Percentiles rank a stretch among this genome's conserved stretches.
Evolutionary conservation across 257 asterid genomes (phyloP).

Genomic region (Solanum piurae): DNA sequence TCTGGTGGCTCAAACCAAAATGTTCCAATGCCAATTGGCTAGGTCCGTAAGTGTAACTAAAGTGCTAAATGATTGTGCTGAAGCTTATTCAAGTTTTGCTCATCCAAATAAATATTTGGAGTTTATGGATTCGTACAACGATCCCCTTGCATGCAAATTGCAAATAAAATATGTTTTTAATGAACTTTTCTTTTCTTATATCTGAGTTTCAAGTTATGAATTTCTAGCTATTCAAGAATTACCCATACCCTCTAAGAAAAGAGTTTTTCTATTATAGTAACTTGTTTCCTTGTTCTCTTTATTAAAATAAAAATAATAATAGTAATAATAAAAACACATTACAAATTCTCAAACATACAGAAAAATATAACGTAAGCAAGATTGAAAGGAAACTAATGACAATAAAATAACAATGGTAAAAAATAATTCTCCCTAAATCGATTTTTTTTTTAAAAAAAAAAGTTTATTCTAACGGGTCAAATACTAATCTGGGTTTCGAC

Average conservation of each 20-base stretch:
- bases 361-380: too few species aligned
- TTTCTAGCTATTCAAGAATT: not conserved
- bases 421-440: not conserved
- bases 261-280: too few species aligned
- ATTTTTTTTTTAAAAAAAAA: too few species aligned
- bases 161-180: not conserved
- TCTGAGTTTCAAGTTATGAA: not conserved
- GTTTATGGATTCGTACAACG: not conserved
- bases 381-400: too few species aligned
- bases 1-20: not conserved
- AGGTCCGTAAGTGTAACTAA: not conserved
- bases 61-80: not conserved
- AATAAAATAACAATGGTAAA: too few species aligned
- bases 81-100: not conserved
- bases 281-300: too few species aligned
- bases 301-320: too few species aligned
- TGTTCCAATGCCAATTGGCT: not conserved
- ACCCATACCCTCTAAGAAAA: not conserved
- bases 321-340: not conserved
- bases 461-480: not conserved
- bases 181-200: not conserved
- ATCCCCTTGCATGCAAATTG: not conserved
- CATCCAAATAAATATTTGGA: not conserved
- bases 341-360: not conserved
- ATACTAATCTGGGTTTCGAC: not conserved